Evolutionary conservation across 768 basidiomycete species (phyloP).

Genomic region (Amanita pseudoporphyria): DNA sequence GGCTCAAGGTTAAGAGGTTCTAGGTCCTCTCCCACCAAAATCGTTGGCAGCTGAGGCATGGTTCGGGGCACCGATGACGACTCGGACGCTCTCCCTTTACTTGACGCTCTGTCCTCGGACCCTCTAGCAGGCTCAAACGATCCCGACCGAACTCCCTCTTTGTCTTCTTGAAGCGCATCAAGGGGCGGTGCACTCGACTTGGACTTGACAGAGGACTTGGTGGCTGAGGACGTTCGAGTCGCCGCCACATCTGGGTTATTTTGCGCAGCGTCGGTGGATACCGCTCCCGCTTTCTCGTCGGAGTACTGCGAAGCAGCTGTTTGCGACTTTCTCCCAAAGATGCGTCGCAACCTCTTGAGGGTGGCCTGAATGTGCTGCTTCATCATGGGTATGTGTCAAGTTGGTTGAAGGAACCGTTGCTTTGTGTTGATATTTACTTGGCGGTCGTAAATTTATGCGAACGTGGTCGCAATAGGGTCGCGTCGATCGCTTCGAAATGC

Average conservation of each 20-base stretch:
- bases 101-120: background rate
- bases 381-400: conserved; percentile 1
- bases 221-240: conserved; percentile 1
- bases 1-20: conserved; percentile 3
- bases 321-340: conserved; percentile 3
- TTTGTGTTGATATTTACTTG: background rate
- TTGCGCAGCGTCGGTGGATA: background rate
- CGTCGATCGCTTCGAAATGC: background rate
- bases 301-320: background rate
- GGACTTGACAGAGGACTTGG: background rate
- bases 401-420: background rate
- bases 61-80: conserved; percentile 1
- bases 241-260: background rate
- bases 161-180: background rate
- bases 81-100: background rate
- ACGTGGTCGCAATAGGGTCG: conserved; percentile 2
- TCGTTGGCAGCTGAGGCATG: conserved; percentile 7
- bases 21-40: conserved; percentile 6
- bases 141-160: background rate
- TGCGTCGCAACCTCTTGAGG: background rate
- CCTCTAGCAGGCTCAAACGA: background rate
- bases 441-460: conserved; percentile 2
- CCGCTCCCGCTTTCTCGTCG: background rate
- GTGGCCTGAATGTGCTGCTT: background rate
- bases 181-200: background rate